Evolutionary conservation across 345 rosid species (phyloP).

Genomic region (Eucalyptus cloeziana): DNA sequence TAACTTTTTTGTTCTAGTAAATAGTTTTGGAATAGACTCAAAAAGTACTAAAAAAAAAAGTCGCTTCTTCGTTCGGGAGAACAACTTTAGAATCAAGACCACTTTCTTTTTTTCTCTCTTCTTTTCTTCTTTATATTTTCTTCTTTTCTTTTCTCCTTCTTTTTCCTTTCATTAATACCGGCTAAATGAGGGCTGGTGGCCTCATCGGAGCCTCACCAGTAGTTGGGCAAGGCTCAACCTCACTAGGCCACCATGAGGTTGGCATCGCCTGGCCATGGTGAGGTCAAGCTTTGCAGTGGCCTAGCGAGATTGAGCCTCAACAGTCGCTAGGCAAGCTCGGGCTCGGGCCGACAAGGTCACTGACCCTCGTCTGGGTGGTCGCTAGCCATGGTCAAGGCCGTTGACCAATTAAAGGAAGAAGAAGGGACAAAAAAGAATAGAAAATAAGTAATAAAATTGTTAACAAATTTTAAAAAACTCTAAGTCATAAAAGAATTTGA

Average conservation of each 20-base stretch:
- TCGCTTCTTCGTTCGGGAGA: accelerated
- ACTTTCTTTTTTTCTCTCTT: no score
- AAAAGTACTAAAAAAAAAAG: no score
- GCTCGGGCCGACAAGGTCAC: accelerated
- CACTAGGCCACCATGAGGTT: accelerated
- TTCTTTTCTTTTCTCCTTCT: no score
- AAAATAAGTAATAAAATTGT: no score
- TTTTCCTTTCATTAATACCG: no score
- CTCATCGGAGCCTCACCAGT: accelerated
- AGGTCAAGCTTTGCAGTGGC: accelerated
- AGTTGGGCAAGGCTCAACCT: no score
- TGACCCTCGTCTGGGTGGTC: accelerated
- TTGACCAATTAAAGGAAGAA: no score
- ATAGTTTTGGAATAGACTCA: accelerated
- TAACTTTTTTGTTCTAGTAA: accelerated
- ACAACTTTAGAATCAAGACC: accelerated
- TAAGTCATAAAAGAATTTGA: no score
- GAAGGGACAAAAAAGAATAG: accelerated
- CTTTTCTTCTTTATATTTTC: no score
- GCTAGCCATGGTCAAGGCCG: accelerated
- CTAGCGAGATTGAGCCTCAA: accelerated
- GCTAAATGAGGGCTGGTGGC: no score
- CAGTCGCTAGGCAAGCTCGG: accelerated
- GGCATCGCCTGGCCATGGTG: accelerated
- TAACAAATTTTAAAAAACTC: no score